These are phyloP conservation scores for Alternaria arborescens DNA, from an alignment of 2,329 filamentous ascomycete genomes.

Conservation along the genomic window DNA sequence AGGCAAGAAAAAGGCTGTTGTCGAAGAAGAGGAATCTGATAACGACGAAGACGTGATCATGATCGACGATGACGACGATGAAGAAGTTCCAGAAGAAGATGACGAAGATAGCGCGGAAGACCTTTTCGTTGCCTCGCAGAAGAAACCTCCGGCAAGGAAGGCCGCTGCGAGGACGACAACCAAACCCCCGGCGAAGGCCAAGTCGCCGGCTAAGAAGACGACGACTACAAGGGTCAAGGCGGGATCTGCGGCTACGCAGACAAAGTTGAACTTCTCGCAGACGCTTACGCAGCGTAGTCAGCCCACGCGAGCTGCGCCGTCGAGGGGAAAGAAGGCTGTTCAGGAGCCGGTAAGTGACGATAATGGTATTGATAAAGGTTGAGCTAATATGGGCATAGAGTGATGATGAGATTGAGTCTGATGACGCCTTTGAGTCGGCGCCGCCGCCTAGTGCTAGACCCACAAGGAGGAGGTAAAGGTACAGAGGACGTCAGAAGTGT, in stretches of 20 bases:
- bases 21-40: slow-evolving; percentile 55
- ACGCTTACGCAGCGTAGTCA: slow-evolving; percentile 47
- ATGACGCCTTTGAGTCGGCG: slow-evolving; percentile 52
- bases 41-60: slow-evolving; percentile 52
- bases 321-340: slow-evolving; percentile 39
- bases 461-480: slow-evolving; percentile 36
- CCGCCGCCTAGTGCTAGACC: slow-evolving; percentile 30
- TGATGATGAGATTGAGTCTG: slow-evolving; percentile 54
- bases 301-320: slow-evolving; percentile 31
- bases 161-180: slow-evolving; percentile 20
- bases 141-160: slow-evolving; percentile 44
- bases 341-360: slow-evolving; percentile 53
- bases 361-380: neutral
- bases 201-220: slow-evolving; percentile 41
- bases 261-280: slow-evolving; percentile 55
- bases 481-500: neutral
- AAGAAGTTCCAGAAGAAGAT: slow-evolving; percentile 37
- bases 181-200: slow-evolving; percentile 29
- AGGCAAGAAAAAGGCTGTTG: slow-evolving; percentile 50
- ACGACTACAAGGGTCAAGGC: slow-evolving; percentile 29
- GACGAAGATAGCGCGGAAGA: slow-evolving; percentile 54
- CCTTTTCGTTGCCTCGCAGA: slow-evolving; percentile 52
- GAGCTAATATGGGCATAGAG: slow-evolving; percentile 37
- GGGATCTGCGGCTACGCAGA: slow-evolving; percentile 42
- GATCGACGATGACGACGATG: slow-evolving; percentile 57